Evolutionary conservation across 257 asterid species (phyloP), one percentile per base, ranked within the genome.

Genomic region (Linderniella brevidens): DNA sequence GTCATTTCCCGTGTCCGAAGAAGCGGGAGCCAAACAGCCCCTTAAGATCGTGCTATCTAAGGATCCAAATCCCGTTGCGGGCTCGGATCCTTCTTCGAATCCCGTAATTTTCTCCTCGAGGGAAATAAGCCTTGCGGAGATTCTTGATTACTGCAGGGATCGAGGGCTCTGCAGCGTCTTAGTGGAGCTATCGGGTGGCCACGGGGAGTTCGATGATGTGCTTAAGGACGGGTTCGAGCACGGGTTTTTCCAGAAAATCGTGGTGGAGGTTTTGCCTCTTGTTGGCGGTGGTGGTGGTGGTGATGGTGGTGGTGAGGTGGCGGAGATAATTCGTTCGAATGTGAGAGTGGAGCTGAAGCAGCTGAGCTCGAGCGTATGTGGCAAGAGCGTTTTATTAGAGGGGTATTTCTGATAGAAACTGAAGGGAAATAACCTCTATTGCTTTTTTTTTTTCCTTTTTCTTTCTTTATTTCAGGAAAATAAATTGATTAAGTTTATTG

Each of bases 11-110:
- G 39, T 68, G 48, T 90, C 96, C 2, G 79, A 63, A 14, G 98
- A 90, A 60, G 73, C 69, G 15, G 88, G 86, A 50, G 92, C 94
- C 52, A 85, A 84, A 19, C 94, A 79, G 55, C 94, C 98, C 45
- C 79, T 72, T 32, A 75, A 52, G 47, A 63, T 90, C 35, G 63
- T 79, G 38, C 17, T 88, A 59, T 68, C 80, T 3, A 65, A 61
- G 46, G 9, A 35, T 37, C 54, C 74, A 16, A 58, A 32, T 62
- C 51, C 72, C 43, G 65, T 45, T 15, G 37, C 53, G 36, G 56
- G 46, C 20, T 14, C n/a, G 7, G 58, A 69, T 11, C 43, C 17
- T 12, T 40, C 64, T 54, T 66, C 85, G 25, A 64, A 78, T 63
- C 48, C 63, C 49, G 46, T 50, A 52, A 58, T 81, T 54, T 53